Evolutionary conservation across 768 basidiomycete genomes (phyloP).

Genomic region (Xanthoconium stramineum): DNA sequence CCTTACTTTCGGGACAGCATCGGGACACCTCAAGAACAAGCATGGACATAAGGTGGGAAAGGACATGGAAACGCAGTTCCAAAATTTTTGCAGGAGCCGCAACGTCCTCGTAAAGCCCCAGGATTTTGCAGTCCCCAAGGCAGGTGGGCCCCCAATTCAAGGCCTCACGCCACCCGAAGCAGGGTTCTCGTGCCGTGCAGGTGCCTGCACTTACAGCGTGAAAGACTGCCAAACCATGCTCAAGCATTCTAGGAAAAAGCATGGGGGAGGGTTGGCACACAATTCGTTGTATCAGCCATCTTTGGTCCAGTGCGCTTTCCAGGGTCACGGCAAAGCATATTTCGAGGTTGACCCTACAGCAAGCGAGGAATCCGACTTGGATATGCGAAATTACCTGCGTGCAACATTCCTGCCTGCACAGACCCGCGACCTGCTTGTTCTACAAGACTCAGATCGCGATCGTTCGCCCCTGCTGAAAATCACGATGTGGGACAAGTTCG

Average conservation of each 20-base stretch:
- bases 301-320: background rate
- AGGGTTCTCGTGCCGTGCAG: background rate
- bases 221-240: background rate
- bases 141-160: background rate
- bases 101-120: background rate
- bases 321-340: background rate
- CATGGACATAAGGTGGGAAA: background rate
- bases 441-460: background rate
- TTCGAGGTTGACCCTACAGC: constrained; percentile 1
- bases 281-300: background rate
- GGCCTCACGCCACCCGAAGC: background rate
- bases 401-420: background rate
- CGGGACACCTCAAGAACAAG: background rate
- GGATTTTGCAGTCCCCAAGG: background rate
- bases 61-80: background rate
- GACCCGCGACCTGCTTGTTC: background rate
- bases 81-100: background rate
- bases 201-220: background rate
- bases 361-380: background rate
- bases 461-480: constrained; percentile 1
- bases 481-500: constrained; percentile 1
- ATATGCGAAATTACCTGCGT: background rate
- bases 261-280: background rate
- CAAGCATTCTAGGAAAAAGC: background rate
- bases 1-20: background rate